Base-by-base conservation (phyloP, 176 grass and related monocot species). In the Zizania latifolia region DNA sequence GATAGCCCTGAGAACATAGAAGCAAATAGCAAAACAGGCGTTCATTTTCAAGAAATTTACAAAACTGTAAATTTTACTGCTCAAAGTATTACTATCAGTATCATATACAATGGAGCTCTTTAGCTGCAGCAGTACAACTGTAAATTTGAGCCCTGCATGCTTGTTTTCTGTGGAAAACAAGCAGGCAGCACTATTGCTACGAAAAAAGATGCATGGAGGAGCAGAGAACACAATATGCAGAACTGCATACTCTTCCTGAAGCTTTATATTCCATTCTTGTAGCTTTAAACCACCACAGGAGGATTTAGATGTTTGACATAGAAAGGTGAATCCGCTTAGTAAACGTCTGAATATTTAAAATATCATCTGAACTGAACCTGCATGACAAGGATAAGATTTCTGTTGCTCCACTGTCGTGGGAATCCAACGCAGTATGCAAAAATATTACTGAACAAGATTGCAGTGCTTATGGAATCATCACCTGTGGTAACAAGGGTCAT, bases 51-150 rank as follows among this genome's bases (percentile, higher is more conserved):
- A 32, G 67, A 0, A 51, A 8, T 31, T 22, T 56, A 12, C 60
- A 53, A 62, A 16, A 46, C 21, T 75, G 10, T 39, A 82, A 32
- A n/a, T 33, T 17, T 2, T 29, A 74, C 62, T 83, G 53, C 68
- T 79, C 65, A 79, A 88, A 45, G 22, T 48, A 63, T 81, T 31
- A 28, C 15, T 81, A 79, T 72, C 59, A 34, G 77, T 80, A 57
- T 84, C 81, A 76, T 88, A 88, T 88, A 88, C 81, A 88, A 40
- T 63, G 34, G 62, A 88, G 81, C 81, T 88, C 76, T 84, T 76
- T 44, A 88, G 62, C 56, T 84, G 72, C 54, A 46, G 22, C 41
- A 70, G 43, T 79, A 84, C n/a, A n/a, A n/a, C n/a, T n/a, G n/a
- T n/a, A n/a, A n/a, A n/a, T n/a, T n/a, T n/a, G n/a, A n/a, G n/a